Evolutionary conservation across 139 green algal species (phyloP).

Genomic region (Micractinium conductrix): DNA sequence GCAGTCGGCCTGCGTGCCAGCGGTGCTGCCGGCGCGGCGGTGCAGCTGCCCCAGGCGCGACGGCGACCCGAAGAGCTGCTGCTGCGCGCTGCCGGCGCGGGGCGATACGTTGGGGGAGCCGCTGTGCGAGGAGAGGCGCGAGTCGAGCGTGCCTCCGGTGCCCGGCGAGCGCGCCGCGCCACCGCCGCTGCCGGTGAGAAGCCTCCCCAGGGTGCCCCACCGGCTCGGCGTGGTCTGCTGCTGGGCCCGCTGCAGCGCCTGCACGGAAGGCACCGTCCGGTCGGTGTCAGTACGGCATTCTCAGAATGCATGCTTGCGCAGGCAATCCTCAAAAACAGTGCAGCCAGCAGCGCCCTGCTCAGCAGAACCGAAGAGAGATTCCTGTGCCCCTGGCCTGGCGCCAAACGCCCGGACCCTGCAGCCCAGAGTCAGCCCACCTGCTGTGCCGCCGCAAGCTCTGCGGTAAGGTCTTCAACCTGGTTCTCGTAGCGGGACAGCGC

Average conservation of each 20-base stretch:
- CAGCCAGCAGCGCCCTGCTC: no score
- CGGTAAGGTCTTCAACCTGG: no score
- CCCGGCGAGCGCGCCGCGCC: neutral
- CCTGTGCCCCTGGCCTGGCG: no score
- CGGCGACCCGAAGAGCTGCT: constrained; percentile 18
- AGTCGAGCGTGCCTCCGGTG: neutral
- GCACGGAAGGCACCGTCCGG: no score
- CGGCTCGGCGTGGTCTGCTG: constrained; percentile 5
- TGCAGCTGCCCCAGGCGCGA: neutral
- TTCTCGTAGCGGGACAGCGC: no score
- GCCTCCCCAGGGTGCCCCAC: neutral
- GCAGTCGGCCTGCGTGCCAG: neutral
- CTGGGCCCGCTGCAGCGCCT: neutral
- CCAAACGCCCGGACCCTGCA: no score
- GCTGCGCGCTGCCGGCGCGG: neutral
- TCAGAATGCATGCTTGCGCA: no score
- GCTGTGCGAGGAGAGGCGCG: neutral
- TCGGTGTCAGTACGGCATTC: no score
- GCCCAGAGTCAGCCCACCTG: no score
- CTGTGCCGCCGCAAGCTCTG: no score
- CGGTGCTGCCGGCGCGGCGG: neutral
- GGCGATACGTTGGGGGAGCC: neutral
- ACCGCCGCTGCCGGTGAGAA: neutral
- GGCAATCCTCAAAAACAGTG: no score
- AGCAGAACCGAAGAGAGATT: no score